A percentile compares a stretch with the other conserved stretches of the same genome.
Evolutionary conservation across 2,329 filamentous ascomycete species (phyloP).

Genomic region (Knoxdaviesia capensis): DNA sequence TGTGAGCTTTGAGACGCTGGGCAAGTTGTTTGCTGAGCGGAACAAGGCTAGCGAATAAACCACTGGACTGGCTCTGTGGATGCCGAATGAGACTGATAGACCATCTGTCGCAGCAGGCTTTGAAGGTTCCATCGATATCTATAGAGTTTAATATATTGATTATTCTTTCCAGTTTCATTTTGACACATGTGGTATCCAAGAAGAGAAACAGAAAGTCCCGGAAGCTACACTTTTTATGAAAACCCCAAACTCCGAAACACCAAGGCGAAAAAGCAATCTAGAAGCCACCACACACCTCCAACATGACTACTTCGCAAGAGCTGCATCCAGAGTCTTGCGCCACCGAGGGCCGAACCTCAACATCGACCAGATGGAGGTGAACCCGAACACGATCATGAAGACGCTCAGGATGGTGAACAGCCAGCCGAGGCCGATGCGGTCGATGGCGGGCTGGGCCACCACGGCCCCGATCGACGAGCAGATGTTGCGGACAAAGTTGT

Average conservation of each 20-base stretch:
- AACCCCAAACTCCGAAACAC: no score
- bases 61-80: no score
- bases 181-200: no score
- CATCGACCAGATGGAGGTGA: conserved; percentile 38
- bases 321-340: conserved; percentile 41
- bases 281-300: no score
- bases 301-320: conserved; percentile 7
- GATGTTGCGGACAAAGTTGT: conserved; percentile 67
- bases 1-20: conserved; percentile 31
- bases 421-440: conserved; percentile 56
- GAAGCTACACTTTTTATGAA: no score
- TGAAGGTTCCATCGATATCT: no score
- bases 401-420: conserved; percentile 40
- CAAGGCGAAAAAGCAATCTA: conserved; percentile 1
- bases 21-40: conserved; percentile 22
- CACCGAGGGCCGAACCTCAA: conserved; percentile 38
- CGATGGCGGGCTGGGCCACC: conserved; percentile 49
- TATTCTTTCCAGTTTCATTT: no score
- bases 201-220: no score
- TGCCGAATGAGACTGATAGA: neutral
- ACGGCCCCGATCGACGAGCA: conserved; percentile 52
- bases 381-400: conserved; percentile 35
- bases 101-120: no score
- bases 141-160: no score
- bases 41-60: no score